Conservation (phyloP, 805 yeast species). For the Monosporozyma solicola region DNA sequence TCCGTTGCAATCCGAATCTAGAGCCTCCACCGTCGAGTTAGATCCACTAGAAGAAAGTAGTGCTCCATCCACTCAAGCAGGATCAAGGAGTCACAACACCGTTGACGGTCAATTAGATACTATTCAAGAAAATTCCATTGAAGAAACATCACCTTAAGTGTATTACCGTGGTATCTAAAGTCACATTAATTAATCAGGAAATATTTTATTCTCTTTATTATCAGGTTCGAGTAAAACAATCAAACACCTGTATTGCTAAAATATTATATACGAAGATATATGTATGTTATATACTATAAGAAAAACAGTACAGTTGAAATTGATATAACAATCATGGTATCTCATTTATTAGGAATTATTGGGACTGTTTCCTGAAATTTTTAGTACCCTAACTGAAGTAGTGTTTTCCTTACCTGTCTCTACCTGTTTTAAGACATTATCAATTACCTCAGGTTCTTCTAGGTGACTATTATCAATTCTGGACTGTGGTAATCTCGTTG, state of each 20-base stretch:
- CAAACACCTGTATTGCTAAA: neutral
- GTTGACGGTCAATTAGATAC: slow-evolving; percentile 4
- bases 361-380: neutral
- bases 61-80: neutral
- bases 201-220: neutral
- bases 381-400: neutral
- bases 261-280: neutral
- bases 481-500: neutral
- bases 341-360: neutral
- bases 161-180: no score
- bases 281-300: neutral
- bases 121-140: slow-evolving; percentile 8
- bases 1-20: neutral
- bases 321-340: neutral
- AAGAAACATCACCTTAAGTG: neutral
- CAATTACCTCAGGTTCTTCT: neutral
- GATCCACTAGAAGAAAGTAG: slow-evolving; percentile 9
- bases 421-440: neutral
- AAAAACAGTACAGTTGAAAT: neutral
- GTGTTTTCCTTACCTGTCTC: neutral
- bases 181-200: neutral
- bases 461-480: neutral
- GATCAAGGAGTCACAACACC: slow-evolving; percentile 1
- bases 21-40: neutral
- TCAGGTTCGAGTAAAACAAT: neutral